Conservation (phyloP, 257 asterid species). For the Echites panduratus region DNA sequence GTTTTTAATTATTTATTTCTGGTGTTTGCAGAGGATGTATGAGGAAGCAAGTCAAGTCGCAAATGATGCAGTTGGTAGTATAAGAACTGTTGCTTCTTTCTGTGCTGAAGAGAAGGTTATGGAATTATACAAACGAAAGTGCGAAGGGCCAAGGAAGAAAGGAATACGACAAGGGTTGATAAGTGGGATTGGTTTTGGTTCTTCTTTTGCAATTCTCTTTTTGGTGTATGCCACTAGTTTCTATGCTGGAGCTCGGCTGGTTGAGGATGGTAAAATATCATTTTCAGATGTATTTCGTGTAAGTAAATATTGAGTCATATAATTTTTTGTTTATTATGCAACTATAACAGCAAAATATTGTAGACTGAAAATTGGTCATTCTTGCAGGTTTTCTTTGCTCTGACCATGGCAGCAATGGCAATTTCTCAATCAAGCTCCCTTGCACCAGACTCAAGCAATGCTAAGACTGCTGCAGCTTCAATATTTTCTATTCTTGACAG, state of each 20-base stretch:
- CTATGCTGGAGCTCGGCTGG: slow-evolving; percentile 84
- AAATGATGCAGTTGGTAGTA: slow-evolving; percentile 40
- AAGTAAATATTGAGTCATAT: slow-evolving; percentile 15
- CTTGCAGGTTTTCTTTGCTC: slow-evolving; percentile 81
- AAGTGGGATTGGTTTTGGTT: slow-evolving; percentile 74
- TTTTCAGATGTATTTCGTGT: slow-evolving; percentile 76
- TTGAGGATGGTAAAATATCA: slow-evolving; percentile 59
- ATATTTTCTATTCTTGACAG: slow-evolving; percentile 67
- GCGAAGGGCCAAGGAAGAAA: slow-evolving; percentile 62
- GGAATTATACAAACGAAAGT: slow-evolving; percentile 59
- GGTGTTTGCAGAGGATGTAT: slow-evolving; percentile 51
- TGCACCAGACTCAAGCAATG: slow-evolving; percentile 79
- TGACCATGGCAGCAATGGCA: slow-evolving; percentile 78
- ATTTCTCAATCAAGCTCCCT: slow-evolving; percentile 78
- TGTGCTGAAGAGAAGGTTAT: slow-evolving; percentile 84
- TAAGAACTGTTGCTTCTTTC: slow-evolving; percentile 70
- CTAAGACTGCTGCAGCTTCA: slow-evolving; percentile 77
- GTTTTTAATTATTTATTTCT: not conserved
- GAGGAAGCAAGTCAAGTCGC: slow-evolving; percentile 93
- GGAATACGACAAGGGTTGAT: slow-evolving; percentile 68
- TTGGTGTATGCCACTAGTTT: slow-evolving; percentile 77
- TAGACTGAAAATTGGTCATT: not conserved
- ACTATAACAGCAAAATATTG: not conserved
- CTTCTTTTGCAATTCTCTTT: slow-evolving; percentile 49
- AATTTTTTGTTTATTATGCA: not conserved